These are phyloP conservation scores for Zygosaccharomyces bisporus DNA, from an alignment of 805 yeast genomes.

Conservation along the genomic window DNA sequence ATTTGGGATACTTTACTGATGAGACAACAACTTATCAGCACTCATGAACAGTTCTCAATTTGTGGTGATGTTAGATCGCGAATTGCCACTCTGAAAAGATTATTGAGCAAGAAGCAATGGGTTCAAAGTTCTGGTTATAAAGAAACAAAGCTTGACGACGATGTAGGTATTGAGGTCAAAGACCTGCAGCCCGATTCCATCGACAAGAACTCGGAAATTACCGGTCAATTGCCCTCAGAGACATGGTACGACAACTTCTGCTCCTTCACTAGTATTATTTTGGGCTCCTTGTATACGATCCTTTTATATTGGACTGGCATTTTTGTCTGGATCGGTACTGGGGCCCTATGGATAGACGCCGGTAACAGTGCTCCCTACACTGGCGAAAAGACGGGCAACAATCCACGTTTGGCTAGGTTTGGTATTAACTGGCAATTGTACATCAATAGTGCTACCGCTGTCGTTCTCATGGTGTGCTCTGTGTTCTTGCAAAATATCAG, in stretches of 20 bases:
- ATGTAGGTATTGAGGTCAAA: constrained; percentile 1
- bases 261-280: constrained; percentile 21
- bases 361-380: constrained; percentile 30
- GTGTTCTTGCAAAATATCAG: constrained; percentile 41
- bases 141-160: neutral
- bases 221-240: constrained; percentile 25
- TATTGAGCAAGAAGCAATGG: constrained; percentile 10
- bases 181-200: constrained; percentile 6
- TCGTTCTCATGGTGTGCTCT: constrained; percentile 36
- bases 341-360: constrained; percentile 30
- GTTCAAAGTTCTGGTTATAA: neutral
- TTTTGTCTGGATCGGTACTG: constrained; percentile 40
- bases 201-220: constrained; percentile 5
- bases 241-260: constrained; percentile 38
- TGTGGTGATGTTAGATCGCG: constrained; percentile 33
- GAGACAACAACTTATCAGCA: constrained; percentile 38
- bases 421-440: constrained; percentile 42
- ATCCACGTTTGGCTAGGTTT: constrained; percentile 27
- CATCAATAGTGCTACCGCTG: constrained; percentile 43
- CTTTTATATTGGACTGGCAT: constrained; percentile 40
- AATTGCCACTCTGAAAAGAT: constrained; percentile 21
- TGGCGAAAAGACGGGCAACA: constrained; percentile 25
- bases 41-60: constrained; percentile 29
- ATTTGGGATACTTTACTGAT: constrained; percentile 41
- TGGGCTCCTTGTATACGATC: constrained; percentile 37